Conservation (phyloP, 495 filamentous ascomycete genomes). For the Penicillium egyptiacum region DNA sequence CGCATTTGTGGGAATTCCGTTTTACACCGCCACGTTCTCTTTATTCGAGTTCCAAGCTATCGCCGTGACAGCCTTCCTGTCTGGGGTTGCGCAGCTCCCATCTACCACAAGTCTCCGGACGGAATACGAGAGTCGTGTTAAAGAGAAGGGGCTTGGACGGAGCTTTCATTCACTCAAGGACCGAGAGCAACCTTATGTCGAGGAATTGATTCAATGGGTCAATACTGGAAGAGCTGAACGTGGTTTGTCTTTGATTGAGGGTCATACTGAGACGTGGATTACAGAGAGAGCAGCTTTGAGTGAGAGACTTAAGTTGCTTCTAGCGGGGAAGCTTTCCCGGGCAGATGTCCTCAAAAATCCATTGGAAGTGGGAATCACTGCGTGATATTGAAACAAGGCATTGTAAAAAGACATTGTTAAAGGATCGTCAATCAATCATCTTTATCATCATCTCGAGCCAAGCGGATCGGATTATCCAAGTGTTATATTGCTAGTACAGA, state of each 20-base stretch:
- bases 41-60: constrained; percentile 68
- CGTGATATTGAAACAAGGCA: constrained; percentile 3
- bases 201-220: constrained; percentile 53
- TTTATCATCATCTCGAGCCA: too few relatives aligned
- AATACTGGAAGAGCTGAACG: constrained; percentile 38
- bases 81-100: constrained; percentile 53
- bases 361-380: constrained; percentile 9
- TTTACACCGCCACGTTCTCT: constrained; percentile 61
- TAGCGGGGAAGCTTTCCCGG: constrained; percentile 10
- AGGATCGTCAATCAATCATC: not conserved
- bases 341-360: constrained; percentile 5
- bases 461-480: too few relatives aligned
- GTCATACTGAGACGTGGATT: constrained; percentile 48
- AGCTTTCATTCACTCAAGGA: constrained; percentile 56
- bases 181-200: constrained; percentile 55
- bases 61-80: constrained; percentile 55
- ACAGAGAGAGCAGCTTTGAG: constrained; percentile 32
- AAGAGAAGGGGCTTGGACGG: constrained; percentile 49
- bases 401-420: not conserved
- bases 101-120: constrained; percentile 43
- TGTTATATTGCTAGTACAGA: too few relatives aligned
- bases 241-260: constrained; percentile 38
- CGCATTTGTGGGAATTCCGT: constrained; percentile 60
- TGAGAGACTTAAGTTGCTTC: constrained; percentile 26
- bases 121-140: constrained; percentile 50